These are phyloP conservation scores for Daldinia vernicosa DNA, from an alignment of 495 filamentous ascomycete species.

Conservation along the genomic window DNA sequence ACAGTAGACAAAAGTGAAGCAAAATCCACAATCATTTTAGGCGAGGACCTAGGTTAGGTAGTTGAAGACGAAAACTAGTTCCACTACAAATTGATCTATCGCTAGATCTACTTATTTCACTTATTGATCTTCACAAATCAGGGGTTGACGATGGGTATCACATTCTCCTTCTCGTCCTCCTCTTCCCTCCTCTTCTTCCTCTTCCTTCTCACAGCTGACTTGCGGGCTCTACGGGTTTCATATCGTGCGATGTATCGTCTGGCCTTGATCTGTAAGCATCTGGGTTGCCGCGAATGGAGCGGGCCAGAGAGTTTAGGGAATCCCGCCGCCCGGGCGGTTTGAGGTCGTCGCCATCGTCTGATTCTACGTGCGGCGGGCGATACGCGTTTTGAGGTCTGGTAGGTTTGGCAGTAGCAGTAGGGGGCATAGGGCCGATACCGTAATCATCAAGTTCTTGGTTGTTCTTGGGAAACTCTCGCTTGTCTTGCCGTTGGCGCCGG, in stretches of 20 bases:
- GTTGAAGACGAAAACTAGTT: conserved; percentile 17
- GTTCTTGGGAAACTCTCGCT: conserved; percentile 45
- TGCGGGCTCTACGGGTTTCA: conserved; percentile 45
- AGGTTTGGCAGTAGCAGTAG: conserved; percentile 6
- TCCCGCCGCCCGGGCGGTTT: conserved; percentile 24
- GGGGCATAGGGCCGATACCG: conserved; percentile 29
- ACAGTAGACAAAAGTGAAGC: background rate
- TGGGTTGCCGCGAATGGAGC: conserved; percentile 34
- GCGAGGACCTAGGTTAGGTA: background rate
- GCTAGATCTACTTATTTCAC: background rate
- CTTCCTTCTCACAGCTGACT: conserved; percentile 32
- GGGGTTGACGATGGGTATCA: conserved; percentile 17
- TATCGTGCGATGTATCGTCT: conserved; percentile 38
- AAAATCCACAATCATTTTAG: background rate
- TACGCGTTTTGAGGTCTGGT: conserved; percentile 34
- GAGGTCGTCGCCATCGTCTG: conserved; percentile 16
- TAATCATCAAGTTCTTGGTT: conserved; percentile 48
- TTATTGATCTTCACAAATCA: background rate
- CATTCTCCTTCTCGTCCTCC: conserved; percentile 4
- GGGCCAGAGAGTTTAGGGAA: conserved; percentile 37
- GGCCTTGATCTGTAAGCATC: conserved; percentile 35
- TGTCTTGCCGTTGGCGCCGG: conserved; percentile 35
- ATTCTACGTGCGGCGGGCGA: conserved; percentile 18
- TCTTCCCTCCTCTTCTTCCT: background rate
- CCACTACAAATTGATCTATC: conserved; percentile 15